A percentile compares a stretch with the other conserved stretches of the same genome.
These are phyloP conservation scores for Globisporangium yorkense DNA, from an alignment of 352 stramenopile species.

Conservation along the genomic window DNA sequence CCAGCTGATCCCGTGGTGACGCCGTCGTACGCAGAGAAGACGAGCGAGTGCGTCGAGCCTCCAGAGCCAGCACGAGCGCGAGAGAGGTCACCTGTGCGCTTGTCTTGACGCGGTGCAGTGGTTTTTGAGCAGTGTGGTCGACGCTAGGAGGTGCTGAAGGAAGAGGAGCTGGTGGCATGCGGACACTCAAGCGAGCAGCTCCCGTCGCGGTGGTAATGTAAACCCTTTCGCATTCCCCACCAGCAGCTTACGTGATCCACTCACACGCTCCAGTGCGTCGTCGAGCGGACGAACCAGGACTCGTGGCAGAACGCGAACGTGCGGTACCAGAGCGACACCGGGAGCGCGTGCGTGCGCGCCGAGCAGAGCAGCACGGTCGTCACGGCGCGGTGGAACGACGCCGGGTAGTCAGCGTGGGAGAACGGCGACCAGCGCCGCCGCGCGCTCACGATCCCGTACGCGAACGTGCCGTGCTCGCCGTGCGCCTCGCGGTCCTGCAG, in stretches of 20 bases:
- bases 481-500: slow-evolving; percentile 15
- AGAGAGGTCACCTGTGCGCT: too few relatives aligned
- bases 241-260: background rate
- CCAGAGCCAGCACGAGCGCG: too few relatives aligned
- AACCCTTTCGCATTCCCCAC: background rate
- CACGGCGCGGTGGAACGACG: slow-evolving; percentile 29
- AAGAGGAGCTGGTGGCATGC: too few relatives aligned
- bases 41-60: too few relatives aligned
- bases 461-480: slow-evolving; percentile 57
- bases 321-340: slow-evolving; percentile 37
- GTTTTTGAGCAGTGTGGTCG: too few relatives aligned
- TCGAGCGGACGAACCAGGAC: slow-evolving; percentile 33
- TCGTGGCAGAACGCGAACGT: slow-evolving; percentile 55
- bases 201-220: background rate
- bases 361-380: slow-evolving; percentile 44
- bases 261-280: background rate
- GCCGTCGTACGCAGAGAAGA: too few relatives aligned
- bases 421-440: slow-evolving; percentile 36
- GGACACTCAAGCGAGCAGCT: too few relatives aligned
- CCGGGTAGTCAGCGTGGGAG: slow-evolving; percentile 42
- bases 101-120: too few relatives aligned
- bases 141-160: too few relatives aligned
- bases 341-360: slow-evolving; percentile 30
- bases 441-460: slow-evolving; percentile 34
- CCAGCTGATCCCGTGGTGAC: background rate